Percentiles rank a stretch among this genome's conserved stretches.
These are phyloP conservation scores for Nothomitra cinnamomea DNA, from an alignment of 2,329 filamentous ascomycete genomes.

Conservation along the genomic window DNA sequence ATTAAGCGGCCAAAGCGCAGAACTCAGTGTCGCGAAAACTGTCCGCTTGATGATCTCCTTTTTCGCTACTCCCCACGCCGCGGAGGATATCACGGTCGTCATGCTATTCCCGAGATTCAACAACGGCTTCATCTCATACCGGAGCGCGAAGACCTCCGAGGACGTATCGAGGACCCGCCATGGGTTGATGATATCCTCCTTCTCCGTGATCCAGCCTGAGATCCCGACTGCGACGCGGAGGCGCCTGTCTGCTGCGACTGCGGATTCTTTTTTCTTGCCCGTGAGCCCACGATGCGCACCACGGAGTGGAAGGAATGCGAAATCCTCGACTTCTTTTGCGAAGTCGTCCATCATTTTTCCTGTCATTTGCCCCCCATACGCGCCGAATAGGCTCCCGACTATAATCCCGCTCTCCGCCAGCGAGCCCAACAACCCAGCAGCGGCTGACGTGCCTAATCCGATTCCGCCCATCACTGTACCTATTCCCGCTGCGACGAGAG, in stretches of 20 bases:
- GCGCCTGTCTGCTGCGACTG: conserved; percentile 35
- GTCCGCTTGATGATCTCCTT: conserved; percentile 58
- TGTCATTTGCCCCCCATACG: conserved; percentile 73
- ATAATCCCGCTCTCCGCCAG: conserved; percentile 65
- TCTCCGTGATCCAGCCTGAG: conserved; percentile 61
- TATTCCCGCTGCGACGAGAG: conserved; percentile 61
- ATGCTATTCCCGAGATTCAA: conserved; percentile 63
- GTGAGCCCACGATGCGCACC: conserved; percentile 17
- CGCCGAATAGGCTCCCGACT: conserved; percentile 75
- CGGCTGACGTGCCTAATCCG: conserved; percentile 55
- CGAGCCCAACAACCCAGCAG: conserved; percentile 62
- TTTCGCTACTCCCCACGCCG: conserved; percentile 65
- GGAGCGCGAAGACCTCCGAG: conserved; percentile 64
- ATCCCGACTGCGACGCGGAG: conserved; percentile 72
- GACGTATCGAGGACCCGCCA: conserved; percentile 62
- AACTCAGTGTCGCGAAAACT: conserved; percentile 48
- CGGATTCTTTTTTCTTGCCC: conserved; percentile 7
- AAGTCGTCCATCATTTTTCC: conserved; percentile 81
- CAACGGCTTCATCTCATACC: conserved; percentile 68
- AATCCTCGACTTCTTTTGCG: conserved; percentile 71
- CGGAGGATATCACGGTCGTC: conserved; percentile 58
- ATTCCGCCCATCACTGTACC: conserved; percentile 63
- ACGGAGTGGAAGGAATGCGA: conserved; percentile 64
- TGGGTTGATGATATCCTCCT: conserved; percentile 54
- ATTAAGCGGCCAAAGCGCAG: conserved; percentile 52